Conservation (phyloP, 202 grass and related monocot genomes). For the Alloteropsis angusta region DNA sequence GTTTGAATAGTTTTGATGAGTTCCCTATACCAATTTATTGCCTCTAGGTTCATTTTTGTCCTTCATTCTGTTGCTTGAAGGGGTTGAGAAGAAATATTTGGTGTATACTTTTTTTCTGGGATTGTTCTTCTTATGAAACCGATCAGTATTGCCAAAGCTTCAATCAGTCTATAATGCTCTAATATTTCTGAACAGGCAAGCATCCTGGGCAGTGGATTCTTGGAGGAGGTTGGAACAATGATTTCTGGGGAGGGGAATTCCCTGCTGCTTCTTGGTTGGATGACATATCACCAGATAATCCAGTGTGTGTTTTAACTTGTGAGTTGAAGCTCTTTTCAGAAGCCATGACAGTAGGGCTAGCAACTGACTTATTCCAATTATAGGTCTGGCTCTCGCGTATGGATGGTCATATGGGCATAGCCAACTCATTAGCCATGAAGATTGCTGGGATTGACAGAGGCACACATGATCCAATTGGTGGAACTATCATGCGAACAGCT, state of each 20-base stretch:
- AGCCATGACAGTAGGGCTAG: background rate
- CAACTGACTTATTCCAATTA: background rate
- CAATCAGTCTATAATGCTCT: background rate
- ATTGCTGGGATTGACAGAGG: slow-evolving; percentile 57
- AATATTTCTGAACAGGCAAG: slow-evolving; percentile 36
- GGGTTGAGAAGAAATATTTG: background rate
- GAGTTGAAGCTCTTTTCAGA: background rate
- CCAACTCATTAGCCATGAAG: slow-evolving; percentile 78
- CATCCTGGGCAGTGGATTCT: slow-evolving; percentile 57
- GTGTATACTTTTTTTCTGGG: background rate
- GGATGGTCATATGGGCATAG: slow-evolving; percentile 86
- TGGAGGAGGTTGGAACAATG: slow-evolving; percentile 86
- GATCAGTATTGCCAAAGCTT: background rate
- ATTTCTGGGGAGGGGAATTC: slow-evolving; percentile 59
- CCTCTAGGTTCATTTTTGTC: background rate
- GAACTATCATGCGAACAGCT: slow-evolving; percentile 47
- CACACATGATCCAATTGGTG: slow-evolving; percentile 60
- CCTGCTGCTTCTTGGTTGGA: slow-evolving; percentile 81
- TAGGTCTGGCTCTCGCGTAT: slow-evolving; percentile 81
- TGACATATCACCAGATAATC: slow-evolving; percentile 69
- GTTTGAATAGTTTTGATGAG: background rate
- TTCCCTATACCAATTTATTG: background rate
- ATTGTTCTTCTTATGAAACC: too few species aligned
- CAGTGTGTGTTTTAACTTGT: slow-evolving; percentile 37
- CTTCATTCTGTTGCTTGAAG: background rate